Conservation (phyloP, 345 rosid species). For the Syzygium jambos region DNA sequence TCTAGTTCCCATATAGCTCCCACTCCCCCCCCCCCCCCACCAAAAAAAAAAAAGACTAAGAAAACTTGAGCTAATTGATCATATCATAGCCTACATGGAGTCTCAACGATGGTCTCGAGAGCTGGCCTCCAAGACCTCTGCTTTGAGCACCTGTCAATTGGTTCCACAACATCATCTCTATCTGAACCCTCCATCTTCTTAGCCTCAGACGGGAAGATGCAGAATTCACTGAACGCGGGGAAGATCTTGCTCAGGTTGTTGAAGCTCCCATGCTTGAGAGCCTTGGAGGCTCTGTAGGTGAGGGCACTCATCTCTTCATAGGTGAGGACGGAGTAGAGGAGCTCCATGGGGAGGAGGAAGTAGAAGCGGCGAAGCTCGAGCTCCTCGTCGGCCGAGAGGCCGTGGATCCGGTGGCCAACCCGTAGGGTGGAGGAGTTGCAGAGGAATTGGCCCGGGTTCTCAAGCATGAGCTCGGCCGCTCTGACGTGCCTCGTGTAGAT, state of each 20-base stretch:
- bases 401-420: slow-evolving; percentile 29
- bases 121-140: slow-evolving; percentile 61
- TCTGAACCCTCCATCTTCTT: background rate
- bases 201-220: slow-evolving; percentile 22
- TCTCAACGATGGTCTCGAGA: slow-evolving; percentile 45
- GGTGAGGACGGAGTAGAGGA: slow-evolving; percentile 44
- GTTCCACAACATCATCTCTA: background rate
- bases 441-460: slow-evolving; percentile 37
- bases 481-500: slow-evolving; percentile 27
- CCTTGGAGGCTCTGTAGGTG: slow-evolving; percentile 24
- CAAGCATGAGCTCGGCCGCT: slow-evolving; percentile 36
- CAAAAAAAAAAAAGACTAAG: background rate
- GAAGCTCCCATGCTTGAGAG: slow-evolving; percentile 14
- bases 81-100: slow-evolving; percentile 3
- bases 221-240: slow-evolving; percentile 24
- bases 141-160: slow-evolving; percentile 15
- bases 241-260: slow-evolving; percentile 29
- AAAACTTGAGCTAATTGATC: background rate
- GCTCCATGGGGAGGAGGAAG: slow-evolving; percentile 55
- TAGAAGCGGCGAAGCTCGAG: slow-evolving; percentile 29
- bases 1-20: background rate
- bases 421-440: slow-evolving; percentile 28
- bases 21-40: no score
- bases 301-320: slow-evolving; percentile 34
- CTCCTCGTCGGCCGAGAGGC: slow-evolving; percentile 35